These are phyloP conservation scores for Piper betle DNA, from an alignment of 164 flowering plant genomes.

Conservation along the genomic window DNA sequence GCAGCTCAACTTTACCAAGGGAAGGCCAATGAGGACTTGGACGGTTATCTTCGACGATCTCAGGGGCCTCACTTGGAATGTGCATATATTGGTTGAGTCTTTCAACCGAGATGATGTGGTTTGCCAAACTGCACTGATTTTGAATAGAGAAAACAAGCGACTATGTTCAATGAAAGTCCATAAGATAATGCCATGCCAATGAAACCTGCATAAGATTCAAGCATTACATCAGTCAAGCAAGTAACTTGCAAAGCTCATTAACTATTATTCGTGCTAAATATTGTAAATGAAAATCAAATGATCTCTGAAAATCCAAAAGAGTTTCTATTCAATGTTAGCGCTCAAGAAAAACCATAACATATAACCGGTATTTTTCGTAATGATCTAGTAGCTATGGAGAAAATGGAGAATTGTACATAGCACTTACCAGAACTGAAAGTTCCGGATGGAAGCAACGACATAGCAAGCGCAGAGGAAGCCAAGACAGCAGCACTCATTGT, in stretches of 20 bases:
- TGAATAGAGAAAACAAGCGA: constrained; percentile 39
- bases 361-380: background rate
- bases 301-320: background rate
- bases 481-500: constrained; percentile 47
- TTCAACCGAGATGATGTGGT: constrained; percentile 57
- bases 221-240: background rate
- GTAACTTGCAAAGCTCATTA: background rate
- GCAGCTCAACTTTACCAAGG: constrained; percentile 46
- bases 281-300: background rate
- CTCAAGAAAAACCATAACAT: background rate
- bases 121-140: constrained; percentile 42
- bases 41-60: constrained; percentile 26
- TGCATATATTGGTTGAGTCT: constrained; percentile 62
- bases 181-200: constrained; percentile 77
- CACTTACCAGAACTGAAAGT: constrained; percentile 47
- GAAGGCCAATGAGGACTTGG: constrained; percentile 48
- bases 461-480: constrained; percentile 50
- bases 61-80: constrained; percentile 58
- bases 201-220: constrained; percentile 30
- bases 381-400: background rate
- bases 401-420: background rate
- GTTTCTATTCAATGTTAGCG: background rate
- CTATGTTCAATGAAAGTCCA: constrained; percentile 56
- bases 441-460: constrained; percentile 43
- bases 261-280: too few species aligned